Conservation (phyloP, 2,329 filamentous ascomycete genomes). For the Fusarium mundagurra region DNA sequence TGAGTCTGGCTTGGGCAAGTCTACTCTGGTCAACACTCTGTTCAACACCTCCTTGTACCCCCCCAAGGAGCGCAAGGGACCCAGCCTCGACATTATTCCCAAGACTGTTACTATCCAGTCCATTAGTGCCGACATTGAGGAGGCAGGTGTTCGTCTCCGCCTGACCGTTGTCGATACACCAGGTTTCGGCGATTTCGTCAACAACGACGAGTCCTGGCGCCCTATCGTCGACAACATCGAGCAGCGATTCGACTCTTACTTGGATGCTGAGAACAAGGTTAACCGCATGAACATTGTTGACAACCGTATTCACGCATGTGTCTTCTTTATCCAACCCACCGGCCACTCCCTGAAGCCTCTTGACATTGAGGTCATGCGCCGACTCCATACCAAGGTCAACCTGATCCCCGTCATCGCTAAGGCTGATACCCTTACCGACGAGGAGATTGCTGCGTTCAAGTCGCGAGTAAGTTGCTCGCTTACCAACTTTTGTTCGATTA, state of each 20-base stretch:
- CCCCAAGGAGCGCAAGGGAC: constrained; percentile 97
- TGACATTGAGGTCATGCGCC: constrained; percentile 99
- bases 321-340: constrained; percentile 99
- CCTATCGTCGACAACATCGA: constrained; percentile 99
- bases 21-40: constrained; percentile 97
- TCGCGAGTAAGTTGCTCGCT: constrained; percentile 78
- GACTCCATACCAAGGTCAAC: constrained; percentile 99
- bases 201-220: constrained; percentile 99
- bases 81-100: constrained; percentile 96
- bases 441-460: constrained; percentile 96
- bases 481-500: neutral
- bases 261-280: constrained; percentile 99
- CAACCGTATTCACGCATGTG: constrained; percentile 98
- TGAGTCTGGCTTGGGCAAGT: constrained; percentile 99
- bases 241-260: constrained; percentile 97
- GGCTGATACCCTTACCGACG: constrained; percentile 96
- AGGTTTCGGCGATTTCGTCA: constrained; percentile 98
- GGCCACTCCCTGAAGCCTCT: constrained; percentile 98
- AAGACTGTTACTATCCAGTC: constrained; percentile 97
- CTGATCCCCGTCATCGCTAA: constrained; percentile 99
- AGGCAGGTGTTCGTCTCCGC: constrained; percentile 95
- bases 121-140: constrained; percentile 96
- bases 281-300: constrained; percentile 99
- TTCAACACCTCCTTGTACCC: constrained; percentile 99
- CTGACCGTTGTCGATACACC: constrained; percentile 98